A percentile compares a stretch with the other conserved stretches of the same genome.
Conservation (phyloP, 2,329 filamentous ascomycete species). For the Alternaria sp. region DNA sequence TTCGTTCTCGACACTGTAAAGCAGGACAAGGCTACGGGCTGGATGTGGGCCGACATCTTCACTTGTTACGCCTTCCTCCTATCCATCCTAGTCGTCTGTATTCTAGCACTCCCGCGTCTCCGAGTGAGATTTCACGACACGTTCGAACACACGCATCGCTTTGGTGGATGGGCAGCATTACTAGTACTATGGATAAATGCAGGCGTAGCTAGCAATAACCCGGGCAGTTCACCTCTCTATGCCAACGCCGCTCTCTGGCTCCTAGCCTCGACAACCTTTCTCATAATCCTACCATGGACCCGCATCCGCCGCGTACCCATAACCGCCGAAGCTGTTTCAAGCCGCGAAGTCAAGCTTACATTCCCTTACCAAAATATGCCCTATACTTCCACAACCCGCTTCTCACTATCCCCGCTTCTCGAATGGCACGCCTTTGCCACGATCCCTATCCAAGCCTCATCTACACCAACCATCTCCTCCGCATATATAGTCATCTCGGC, state of each 20-base stretch:
- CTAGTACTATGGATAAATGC: conserved; percentile 39
- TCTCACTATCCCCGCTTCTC: conserved; percentile 28
- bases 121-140: conserved; percentile 42
- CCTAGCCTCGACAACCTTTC: conserved; percentile 68
- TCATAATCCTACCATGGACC: conserved; percentile 77
- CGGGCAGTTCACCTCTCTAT: conserved; percentile 9
- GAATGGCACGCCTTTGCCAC: conserved; percentile 53
- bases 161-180: conserved; percentile 44
- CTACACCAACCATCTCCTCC: background rate
- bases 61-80: conserved; percentile 25
- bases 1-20: conserved; percentile 24
- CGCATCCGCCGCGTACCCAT: conserved; percentile 74
- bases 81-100: conserved; percentile 35
- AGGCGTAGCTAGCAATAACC: conserved; percentile 20
- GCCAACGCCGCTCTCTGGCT: conserved; percentile 66
- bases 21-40: conserved; percentile 19
- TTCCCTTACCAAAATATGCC: conserved; percentile 36
- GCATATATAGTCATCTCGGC: conserved; percentile 41
- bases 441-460: conserved; percentile 28
- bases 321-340: conserved; percentile 70
- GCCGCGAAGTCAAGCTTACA: conserved; percentile 75
- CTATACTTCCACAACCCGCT: conserved; percentile 33
- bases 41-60: conserved; percentile 29
- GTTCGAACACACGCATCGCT: conserved; percentile 49
- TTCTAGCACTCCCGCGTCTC: conserved; percentile 35